A percentile compares a stretch with the other conserved stretches of the same genome.
phyloP scores from a whole-genome alignment of 192 early-diverging fungal genomes.

The Coemansia sp. region DNA sequence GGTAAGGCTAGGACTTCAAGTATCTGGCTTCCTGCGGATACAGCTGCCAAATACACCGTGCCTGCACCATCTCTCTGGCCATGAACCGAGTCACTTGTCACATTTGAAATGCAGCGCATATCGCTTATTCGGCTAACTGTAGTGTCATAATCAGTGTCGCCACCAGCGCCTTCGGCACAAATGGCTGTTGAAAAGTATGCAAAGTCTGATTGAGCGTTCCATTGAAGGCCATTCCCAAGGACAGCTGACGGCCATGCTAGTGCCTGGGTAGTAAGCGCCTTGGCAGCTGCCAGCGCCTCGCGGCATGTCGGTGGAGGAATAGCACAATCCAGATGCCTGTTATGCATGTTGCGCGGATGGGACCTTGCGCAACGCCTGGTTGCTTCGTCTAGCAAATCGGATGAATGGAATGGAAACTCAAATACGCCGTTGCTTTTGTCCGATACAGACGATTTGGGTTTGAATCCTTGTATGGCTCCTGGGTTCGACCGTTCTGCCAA shows the following conservation, averaged over 20 bases:
- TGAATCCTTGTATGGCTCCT: background rate
- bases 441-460: background rate
- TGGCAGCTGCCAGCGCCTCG: conserved; percentile 19
- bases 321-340: background rate
- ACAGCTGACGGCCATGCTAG: conserved; percentile 40
- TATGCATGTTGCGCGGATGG: no score
- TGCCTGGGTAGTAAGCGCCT: conserved; percentile 12
- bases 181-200: background rate
- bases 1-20: background rate
- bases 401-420: conserved; percentile 32
- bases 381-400: conserved; percentile 5
- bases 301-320: conserved; percentile 12
- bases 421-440: background rate
- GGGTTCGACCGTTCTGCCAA: conserved; percentile 8
- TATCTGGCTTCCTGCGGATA: background rate
- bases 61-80: background rate
- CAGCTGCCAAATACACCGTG: conserved; percentile 9
- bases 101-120: background rate
- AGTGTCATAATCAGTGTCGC: background rate
- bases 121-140: conserved; percentile 1
- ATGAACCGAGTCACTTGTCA: background rate
- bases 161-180: background rate
- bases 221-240: conserved; percentile 27
- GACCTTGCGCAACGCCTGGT: background rate
- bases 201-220: conserved; percentile 6